phyloP scores from a whole-genome alignment of 257 asterid species.

The Plantago major region DNA sequence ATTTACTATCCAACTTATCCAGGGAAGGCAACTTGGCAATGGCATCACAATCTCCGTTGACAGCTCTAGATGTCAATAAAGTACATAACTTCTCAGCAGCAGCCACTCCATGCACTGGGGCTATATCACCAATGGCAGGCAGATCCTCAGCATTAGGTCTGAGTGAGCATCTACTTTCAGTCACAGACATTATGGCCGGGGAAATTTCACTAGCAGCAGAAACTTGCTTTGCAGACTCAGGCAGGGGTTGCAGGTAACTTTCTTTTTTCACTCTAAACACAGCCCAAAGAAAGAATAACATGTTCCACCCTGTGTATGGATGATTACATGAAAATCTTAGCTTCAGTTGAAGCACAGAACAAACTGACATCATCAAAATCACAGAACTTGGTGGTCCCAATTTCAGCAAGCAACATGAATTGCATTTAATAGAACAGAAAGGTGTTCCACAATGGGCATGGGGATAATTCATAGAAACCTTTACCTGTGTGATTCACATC shows the following conservation, averaged over 20 bases:
- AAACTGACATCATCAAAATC: neutral
- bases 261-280: slow-evolving; percentile 74
- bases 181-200: slow-evolving; percentile 47
- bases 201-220: slow-evolving; percentile 40
- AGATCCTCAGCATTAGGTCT: slow-evolving; percentile 36
- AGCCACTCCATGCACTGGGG: slow-evolving; percentile 27
- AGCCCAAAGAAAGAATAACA: slow-evolving; percentile 80
- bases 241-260: slow-evolving; percentile 34
- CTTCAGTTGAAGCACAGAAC: slow-evolving; percentile 1
- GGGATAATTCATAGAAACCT: no score
- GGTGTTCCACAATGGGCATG: neutral
- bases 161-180: slow-evolving; percentile 48
- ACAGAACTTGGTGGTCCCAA: neutral
- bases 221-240: slow-evolving; percentile 32
- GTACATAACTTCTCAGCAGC: slow-evolving; percentile 37
- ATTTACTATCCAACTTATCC: slow-evolving; percentile 27
- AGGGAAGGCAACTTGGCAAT: slow-evolving; percentile 28
- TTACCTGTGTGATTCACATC: neutral
- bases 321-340: slow-evolving; percentile 11
- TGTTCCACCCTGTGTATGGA: slow-evolving; percentile 74
- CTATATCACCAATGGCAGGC: slow-evolving; percentile 24
- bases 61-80: slow-evolving; percentile 27
- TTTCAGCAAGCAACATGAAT: slow-evolving; percentile 8
- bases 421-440: slow-evolving; percentile 7
- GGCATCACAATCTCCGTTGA: slow-evolving; percentile 32